Evolutionary conservation across 768 basidiomycete species (phyloP).

Genomic region (Lepiota brunneoincarnata): DNA sequence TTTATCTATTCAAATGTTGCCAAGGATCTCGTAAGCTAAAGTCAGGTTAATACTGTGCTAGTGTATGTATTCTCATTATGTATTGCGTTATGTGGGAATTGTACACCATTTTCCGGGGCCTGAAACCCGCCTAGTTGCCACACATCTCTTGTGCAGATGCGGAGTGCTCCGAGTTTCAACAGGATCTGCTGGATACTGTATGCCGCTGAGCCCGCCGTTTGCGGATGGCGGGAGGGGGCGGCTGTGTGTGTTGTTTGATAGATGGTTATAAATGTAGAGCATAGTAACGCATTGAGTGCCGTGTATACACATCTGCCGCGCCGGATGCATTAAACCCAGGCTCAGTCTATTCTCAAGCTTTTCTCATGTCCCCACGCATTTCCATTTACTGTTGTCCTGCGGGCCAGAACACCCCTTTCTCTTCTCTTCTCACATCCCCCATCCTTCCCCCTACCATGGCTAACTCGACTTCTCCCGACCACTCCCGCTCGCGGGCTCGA

Average conservation of each 20-base stretch:
- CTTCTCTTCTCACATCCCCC: not conserved
- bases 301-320: slow-evolving; percentile 1
- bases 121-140: not conserved
- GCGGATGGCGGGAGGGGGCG: not conserved
- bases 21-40: slow-evolving; percentile 8
- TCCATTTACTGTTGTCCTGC: not conserved
- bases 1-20: not conserved
- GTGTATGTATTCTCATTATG: not conserved
- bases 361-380: not conserved
- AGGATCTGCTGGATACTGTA: not conserved
- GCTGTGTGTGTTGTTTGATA: not conserved
- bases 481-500: not conserved
- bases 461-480: not conserved
- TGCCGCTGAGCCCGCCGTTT: not conserved
- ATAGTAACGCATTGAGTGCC: slow-evolving; percentile 3
- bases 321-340: not conserved
- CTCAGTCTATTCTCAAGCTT: not conserved
- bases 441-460: not conserved
- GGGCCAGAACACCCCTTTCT: not conserved
- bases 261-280: slow-evolving; percentile 2
- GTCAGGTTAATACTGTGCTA: slow-evolving; percentile 8
- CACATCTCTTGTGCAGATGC: not conserved
- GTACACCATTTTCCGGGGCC: not conserved
- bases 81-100: slow-evolving; percentile 2
- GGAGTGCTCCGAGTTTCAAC: not conserved